phyloP scores from a whole-genome alignment of 2,329 filamentous ascomycete species.

The Eutypella sp. region DNA sequence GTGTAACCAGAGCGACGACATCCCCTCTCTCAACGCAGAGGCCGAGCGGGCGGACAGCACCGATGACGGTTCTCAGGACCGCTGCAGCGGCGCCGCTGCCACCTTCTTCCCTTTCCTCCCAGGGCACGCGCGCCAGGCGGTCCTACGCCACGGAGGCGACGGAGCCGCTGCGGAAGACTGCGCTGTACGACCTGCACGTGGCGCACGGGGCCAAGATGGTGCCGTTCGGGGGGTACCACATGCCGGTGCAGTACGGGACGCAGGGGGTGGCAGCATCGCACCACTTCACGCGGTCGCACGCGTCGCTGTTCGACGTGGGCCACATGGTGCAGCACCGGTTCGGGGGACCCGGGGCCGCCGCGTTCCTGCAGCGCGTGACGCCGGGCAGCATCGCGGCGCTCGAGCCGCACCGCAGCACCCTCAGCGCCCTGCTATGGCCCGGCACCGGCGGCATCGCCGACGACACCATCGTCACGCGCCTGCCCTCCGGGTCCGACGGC shows the following conservation, averaged over 20 bases:
- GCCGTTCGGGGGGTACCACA: slow-evolving; percentile 86
- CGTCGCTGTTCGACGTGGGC: slow-evolving; percentile 90
- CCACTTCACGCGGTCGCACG: slow-evolving; percentile 80
- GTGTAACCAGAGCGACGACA: neutral
- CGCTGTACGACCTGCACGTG: slow-evolving; percentile 74
- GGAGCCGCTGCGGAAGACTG: slow-evolving; percentile 53
- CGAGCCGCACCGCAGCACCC: slow-evolving; percentile 63
- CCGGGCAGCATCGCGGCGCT: slow-evolving; percentile 67
- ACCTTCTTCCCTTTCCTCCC: no score
- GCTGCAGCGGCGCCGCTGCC: no score
- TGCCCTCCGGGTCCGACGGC: slow-evolving; percentile 35
- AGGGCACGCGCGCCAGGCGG: no score
- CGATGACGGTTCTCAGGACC: no score
- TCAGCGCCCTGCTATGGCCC: slow-evolving; percentile 79
- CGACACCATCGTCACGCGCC: slow-evolving; percentile 82
- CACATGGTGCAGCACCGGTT: slow-evolving; percentile 95
- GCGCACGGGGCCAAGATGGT: slow-evolving; percentile 86
- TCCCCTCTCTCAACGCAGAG: no score
- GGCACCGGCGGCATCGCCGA: slow-evolving; percentile 87
- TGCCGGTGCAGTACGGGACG: slow-evolving; percentile 85
- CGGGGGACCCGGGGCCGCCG: slow-evolving; percentile 71
- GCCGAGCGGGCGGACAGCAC: no score
- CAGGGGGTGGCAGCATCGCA: slow-evolving; percentile 80
- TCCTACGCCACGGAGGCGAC: slow-evolving; percentile 4
- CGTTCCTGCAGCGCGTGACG: slow-evolving; percentile 79